Conservation (phyloP, 768 basidiomycete species). For the Mycena pura region DNA sequence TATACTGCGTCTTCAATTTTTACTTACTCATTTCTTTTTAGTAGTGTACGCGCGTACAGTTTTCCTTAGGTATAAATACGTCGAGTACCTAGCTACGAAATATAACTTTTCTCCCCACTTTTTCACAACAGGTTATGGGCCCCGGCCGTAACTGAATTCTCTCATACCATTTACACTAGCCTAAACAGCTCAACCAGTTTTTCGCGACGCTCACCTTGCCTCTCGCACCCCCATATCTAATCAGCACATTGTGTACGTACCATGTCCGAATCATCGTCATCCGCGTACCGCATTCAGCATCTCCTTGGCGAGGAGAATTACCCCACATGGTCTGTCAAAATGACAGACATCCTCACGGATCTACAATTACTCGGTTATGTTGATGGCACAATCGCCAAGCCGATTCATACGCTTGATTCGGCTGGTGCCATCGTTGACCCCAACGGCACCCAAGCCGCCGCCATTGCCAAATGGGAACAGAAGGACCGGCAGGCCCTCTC, state of each 20-base stretch:
- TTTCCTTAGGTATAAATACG: too few species aligned
- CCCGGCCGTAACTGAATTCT: conserved; percentile 15
- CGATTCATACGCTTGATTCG: background rate
- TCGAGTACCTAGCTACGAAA: too few species aligned
- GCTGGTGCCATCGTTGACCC: background rate
- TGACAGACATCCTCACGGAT: conserved; percentile 33
- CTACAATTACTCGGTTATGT: conserved; percentile 22
- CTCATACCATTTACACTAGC: background rate
- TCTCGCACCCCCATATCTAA: background rate
- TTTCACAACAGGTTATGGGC: conserved; percentile 20
- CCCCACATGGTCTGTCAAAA: conserved; percentile 26
- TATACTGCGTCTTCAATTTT: too few species aligned
- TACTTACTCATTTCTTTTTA: too few species aligned
- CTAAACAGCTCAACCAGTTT: conserved; percentile 12
- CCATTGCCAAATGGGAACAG: background rate
- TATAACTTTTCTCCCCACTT: too few species aligned
- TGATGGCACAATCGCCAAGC: too few species aligned
- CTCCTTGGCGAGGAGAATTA: conserved; percentile 29
- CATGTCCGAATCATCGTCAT: conserved; percentile 22
- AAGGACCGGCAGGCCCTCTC: conserved; percentile 40
- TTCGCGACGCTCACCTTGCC: conserved; percentile 9
- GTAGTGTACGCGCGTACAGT: too few species aligned
- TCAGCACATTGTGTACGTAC: background rate
- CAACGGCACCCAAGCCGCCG: background rate
- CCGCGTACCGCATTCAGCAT: conserved; percentile 26